Evolutionary conservation across 2,329 filamentous ascomycete species (phyloP), one percentile per base, ranked within the genome.

Genomic region (Fusarium guadeloupense): DNA sequence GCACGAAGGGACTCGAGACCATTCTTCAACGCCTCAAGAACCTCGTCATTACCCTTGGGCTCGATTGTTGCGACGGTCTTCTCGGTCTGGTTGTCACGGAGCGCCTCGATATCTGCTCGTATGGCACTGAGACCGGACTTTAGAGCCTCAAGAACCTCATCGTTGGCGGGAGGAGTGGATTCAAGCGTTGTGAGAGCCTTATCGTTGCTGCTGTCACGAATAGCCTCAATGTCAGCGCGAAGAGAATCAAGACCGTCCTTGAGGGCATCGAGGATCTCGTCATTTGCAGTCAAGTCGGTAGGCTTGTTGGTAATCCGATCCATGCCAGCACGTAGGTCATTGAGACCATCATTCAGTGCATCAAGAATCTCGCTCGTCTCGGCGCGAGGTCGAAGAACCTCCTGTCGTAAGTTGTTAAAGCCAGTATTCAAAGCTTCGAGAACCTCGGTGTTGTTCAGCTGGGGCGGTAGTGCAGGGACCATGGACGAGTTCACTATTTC

Each of bases 311-410:
- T 81, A 14, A 95, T 83, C 70, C 82, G 83, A 54, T 97, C 93
- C 53, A 98, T 89, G 59, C 92, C 89, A 23, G 82, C 81, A 21
- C 91, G 87, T 9, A 98, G 81, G 41, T 89, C 88, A 59, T 90
- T 88, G 7, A 98, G 83, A 3, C 93, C 93, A 73, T 97, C 93
- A 55, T 96, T 93, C 48, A 98, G 81, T 1, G 93, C 91, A 71
- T 97, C 92, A 2, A 98, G 81, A 10, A 97, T 91, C 70, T 97
- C 93, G 45, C 92, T 90, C 0, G 92, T 94, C 62, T 93, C 92
- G 14, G 83, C 80, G 38, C 85, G 80, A 4, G 84, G 84, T 13
- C 84, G 80, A 8, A 89, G 89, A 43, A 97, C 84, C 65, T 97
- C 93, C 14, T 85, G 82, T 6, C 92, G 85, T 28, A 97, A 82